phyloP scores from a whole-genome alignment of 306 rosid genomes.

The Ochetophila trinervis region DNA sequence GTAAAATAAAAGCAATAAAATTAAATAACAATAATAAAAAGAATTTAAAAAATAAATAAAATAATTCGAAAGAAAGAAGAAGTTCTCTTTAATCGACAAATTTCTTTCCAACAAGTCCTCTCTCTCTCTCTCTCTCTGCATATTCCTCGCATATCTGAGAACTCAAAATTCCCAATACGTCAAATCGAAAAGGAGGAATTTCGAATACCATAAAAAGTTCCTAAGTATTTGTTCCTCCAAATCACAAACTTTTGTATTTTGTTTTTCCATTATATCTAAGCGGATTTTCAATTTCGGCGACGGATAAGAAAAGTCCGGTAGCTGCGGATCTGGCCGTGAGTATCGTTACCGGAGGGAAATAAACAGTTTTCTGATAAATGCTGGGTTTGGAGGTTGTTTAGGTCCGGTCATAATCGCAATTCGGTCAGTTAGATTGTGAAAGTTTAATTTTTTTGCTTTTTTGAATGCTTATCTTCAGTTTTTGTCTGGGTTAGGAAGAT shows the following conservation, averaged over 20 bases:
- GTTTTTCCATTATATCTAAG: not conserved
- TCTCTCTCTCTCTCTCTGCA: conserved; percentile 32
- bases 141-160: conserved; percentile 45
- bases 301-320: conserved; percentile 16
- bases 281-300: not conserved
- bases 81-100: conserved; percentile 10
- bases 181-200: not conserved
- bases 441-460: conserved; percentile 1
- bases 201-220: conserved; percentile 11
- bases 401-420: conserved; percentile 25
- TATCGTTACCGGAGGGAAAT: not conserved
- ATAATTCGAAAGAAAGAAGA: not conserved
- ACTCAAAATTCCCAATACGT: conserved; percentile 16
- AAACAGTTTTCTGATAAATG: conserved; percentile 34
- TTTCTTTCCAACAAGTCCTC: conserved; percentile 16
- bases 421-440: conserved; percentile 8
- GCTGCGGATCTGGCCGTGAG: conserved; percentile 41
- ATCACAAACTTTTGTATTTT: not conserved
- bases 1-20: too few species aligned
- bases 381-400: conserved; percentile 34
- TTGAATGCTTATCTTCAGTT: not conserved
- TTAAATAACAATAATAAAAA: not conserved
- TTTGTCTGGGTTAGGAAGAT: conserved; percentile 36
- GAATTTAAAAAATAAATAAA: not conserved
- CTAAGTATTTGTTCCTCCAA: not conserved